phyloP scores from a whole-genome alignment of 441 rosid genomes.

The Flueggea neowawraea region DNA sequence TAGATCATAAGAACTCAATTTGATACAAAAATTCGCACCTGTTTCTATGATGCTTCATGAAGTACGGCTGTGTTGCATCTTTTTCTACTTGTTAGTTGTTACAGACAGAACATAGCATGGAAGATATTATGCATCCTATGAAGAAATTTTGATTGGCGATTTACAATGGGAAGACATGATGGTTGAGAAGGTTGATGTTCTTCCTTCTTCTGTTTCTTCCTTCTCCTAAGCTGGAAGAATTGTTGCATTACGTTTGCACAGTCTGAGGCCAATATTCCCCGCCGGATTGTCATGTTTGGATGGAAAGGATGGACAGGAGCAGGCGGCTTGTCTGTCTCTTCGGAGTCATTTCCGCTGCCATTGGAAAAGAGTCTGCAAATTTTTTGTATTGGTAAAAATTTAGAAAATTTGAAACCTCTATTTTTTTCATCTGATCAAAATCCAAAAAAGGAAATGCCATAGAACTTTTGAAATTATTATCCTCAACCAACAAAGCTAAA shows the following conservation, averaged over 20 bases:
- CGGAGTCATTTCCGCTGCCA: constrained; percentile 38
- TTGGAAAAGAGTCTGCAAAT: constrained; percentile 76
- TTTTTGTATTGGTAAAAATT: neutral
- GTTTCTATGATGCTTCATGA: too few species aligned
- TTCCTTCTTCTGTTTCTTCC: constrained; percentile 50
- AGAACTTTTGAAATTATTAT: too few species aligned
- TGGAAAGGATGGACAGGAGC: constrained; percentile 94
- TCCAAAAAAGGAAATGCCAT: neutral
- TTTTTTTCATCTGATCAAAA: too few species aligned
- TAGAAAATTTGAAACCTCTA: neutral
- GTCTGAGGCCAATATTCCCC: constrained; percentile 72
- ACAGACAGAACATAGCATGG: constrained; percentile 68
- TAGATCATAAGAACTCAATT: too few species aligned
- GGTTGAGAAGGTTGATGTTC: constrained; percentile 39
- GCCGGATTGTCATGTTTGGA: constrained; percentile 80
- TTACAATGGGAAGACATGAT: constrained; percentile 45
- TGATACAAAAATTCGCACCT: too few species aligned
- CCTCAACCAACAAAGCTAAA: neutral
- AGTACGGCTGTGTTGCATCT: too few species aligned
- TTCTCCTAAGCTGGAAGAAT: constrained; percentile 91
- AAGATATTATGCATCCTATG: constrained; percentile 76
- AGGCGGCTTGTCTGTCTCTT: constrained; percentile 57
- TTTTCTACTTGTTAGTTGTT: constrained; percentile 17
- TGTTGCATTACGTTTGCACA: constrained; percentile 92
- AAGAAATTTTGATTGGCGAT: constrained; percentile 69